Base-by-base conservation (phyloP, 345 rosid species). In the Rhodamnia argentea region DNA sequence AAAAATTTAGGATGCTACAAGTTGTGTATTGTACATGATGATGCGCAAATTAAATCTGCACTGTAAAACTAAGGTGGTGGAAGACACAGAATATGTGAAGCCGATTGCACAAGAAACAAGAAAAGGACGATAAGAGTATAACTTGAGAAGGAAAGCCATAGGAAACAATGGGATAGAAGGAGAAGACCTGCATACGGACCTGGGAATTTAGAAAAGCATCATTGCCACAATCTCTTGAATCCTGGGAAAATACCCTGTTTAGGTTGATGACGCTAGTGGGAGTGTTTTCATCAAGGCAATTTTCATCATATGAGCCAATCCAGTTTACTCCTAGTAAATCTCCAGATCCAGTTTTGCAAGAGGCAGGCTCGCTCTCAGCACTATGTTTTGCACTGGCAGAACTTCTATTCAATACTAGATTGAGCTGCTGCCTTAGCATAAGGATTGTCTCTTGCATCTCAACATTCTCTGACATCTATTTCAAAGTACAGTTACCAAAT, bases 361-460 rank as follows among this genome's bases (percentile, higher is more conserved):
- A 32, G 52, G 50, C 84, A 59, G 78, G 76, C 83, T 85, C 89
- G 55, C 90, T 88, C 89, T 89, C 89, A 70, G 78, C 90, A 89
- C 81, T 85, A 83, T 86, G 86, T 82, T 86, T 89, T 42, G 88
- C 90, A 88, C 89, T 81, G 82, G 70, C 60, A 74, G 88, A 86
- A 82, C 82, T 78, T 85, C 57, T 90, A 47, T 90, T 86, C 20
- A 87, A 85, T 83, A 83, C 85, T 82, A 89, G 88, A 89, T 88
- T 85, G 84, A 92, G 89, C 85, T 89, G 94, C 85, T 93, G 94
- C 87, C 95, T 89, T 59, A 93, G 87, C 84, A 92, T 86, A 90
- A 90, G 91, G 85, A 92, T 87, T n/a, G 92, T 93, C 90, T 92
- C 95, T 89, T 93, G 94, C 92, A 92, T 89, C 88, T 92, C 96